phyloP scores from a whole-genome alignment of 352 stramenopile genomes.

The Globisporangium apiculatum region DNA sequence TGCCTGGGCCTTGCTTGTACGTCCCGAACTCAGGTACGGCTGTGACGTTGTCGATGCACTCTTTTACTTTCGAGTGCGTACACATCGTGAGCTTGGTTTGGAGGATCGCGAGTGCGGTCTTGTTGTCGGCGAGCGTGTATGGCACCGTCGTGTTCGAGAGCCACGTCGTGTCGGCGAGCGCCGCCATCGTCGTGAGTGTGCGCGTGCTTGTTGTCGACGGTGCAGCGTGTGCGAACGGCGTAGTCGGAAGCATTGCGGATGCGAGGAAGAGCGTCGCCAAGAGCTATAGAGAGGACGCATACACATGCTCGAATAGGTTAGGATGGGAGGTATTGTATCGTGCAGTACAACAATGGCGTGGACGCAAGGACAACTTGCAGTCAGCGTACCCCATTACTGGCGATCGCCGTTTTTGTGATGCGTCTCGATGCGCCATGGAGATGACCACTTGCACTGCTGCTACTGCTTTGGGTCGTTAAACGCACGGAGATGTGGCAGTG shows the following conservation, averaged over 20 bases:
- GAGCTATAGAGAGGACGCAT: constrained; percentile 9
- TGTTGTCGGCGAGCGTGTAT: constrained; percentile 30
- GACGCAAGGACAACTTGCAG: neutral
- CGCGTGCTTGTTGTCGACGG: neutral
- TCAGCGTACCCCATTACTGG: constrained; percentile 1
- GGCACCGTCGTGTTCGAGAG: constrained; percentile 16
- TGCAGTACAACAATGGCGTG: neutral
- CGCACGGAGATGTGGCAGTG: too few relatives aligned
- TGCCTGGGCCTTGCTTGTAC: constrained; percentile 38
- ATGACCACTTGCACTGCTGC: neutral
- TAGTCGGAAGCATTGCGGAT: constrained; percentile 29
- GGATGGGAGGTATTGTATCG: neutral
- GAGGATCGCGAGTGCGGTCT: constrained; percentile 27
- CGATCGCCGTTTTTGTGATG: neutral
- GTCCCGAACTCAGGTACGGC: constrained; percentile 36
- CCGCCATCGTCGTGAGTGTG: neutral
- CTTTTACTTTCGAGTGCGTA: constrained; percentile 51
- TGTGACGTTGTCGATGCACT: constrained; percentile 53
- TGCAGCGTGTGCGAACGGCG: neutral
- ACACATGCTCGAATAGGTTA: neutral
- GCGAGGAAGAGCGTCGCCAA: constrained; percentile 35
- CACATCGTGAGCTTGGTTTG: constrained; percentile 48
- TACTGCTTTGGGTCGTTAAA: neutral
- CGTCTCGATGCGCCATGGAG: neutral
- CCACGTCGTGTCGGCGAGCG: neutral